Base-by-base conservation (phyloP, 768 basidiomycete species). In the Suillus bovinus region DNA sequence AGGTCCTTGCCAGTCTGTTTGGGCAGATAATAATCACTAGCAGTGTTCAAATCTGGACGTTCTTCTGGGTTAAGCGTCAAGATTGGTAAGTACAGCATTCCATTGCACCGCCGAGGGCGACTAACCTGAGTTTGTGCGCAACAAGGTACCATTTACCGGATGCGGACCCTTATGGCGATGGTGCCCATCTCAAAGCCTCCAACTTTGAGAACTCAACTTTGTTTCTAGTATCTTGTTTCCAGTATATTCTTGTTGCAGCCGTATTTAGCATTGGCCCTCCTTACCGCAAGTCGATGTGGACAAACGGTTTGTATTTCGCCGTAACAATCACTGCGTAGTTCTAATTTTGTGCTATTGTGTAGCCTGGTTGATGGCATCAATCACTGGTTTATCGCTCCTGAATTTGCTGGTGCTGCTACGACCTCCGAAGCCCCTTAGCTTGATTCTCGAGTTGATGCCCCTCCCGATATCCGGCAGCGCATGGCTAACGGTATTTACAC, bases 211-310 rank as follows among this genome's bases (percentile, higher is more conserved):
- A 99, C 73, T 88, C 97, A 6, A 86, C 84, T 33, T 76, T 99
- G 61, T 99, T 99, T 79, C 76, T 98, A 66, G 80, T 98, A 49
- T 98, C 97, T 11, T 97, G 94, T 64, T 99, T 99, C 86, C 97
- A 99, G 77, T 99, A 99, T 74, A 93, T 99, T 70, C 80, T 99
- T 55, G 93, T 97, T 9, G 97, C 96, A 14, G 96, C 90, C 0
- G 94, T 99, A 0, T 99, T 99, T 78, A 96, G 93, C 72, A 97
- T 99, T 67, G 97, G 97, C 0, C 96, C 96, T 4, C 97, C 97
- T 5, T 99, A 96, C 75, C 86, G 97, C 56, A 91, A 93, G 75
- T 84, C 94, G 29, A 92, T 99, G 83, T 94, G 91, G 86, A 93
- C 95, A 17, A 99, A 99, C 71, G 86, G 96, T 96, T 71, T 61